A percentile compares a stretch with the other conserved stretches of the same genome.
Evolutionary conservation across 2,329 filamentous ascomycete genomes (phyloP).

Genomic region (Alternaria alternata): DNA sequence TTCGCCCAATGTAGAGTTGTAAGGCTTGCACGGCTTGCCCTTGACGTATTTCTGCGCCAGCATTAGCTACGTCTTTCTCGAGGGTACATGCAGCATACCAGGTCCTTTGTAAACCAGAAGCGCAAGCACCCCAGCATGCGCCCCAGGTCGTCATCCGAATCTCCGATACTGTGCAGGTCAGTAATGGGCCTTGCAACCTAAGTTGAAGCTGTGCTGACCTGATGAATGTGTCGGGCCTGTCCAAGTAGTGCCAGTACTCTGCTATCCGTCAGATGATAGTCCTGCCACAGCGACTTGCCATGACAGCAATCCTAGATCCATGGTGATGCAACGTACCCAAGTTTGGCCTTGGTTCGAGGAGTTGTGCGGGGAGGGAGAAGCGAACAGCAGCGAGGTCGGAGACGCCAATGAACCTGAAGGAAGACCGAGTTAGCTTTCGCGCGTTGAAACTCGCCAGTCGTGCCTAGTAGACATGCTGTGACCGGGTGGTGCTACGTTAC

Average conservation of each 20-base stretch:
- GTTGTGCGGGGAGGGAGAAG: slow-evolving; percentile 93
- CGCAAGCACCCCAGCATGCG: slow-evolving; percentile 94
- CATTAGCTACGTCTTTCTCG: slow-evolving; percentile 26
- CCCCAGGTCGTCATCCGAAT: slow-evolving; percentile 88
- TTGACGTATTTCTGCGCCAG: slow-evolving; percentile 87
- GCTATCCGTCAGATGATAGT: slow-evolving; percentile 34
- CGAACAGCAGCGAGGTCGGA: slow-evolving; percentile 93
- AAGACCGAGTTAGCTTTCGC: slow-evolving; percentile 20
- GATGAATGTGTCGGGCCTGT: slow-evolving; percentile 89
- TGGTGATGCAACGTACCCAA: slow-evolving; percentile 63
- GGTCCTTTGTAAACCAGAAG: slow-evolving; percentile 98
- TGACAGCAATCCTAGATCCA: neutral
- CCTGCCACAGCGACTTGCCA: neutral
- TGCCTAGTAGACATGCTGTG: neutral
- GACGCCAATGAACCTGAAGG: slow-evolving; percentile 87
- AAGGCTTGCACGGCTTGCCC: slow-evolving; percentile 97
- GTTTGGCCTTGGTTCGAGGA: slow-evolving; percentile 95
- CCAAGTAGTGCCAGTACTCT: slow-evolving; percentile 99
- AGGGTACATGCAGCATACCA: slow-evolving; percentile 59
- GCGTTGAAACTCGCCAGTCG: slow-evolving; percentile 3
- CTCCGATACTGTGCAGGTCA: slow-evolving; percentile 71
- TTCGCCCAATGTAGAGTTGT: slow-evolving; percentile 95
- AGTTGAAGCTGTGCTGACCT: slow-evolving; percentile 55
- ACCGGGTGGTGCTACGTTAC: slow-evolving; percentile 58
- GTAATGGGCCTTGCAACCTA: slow-evolving; percentile 24